Evolutionary conservation across 140 eudicot species (phyloP).

Genomic region (Cichorium intybus): DNA sequence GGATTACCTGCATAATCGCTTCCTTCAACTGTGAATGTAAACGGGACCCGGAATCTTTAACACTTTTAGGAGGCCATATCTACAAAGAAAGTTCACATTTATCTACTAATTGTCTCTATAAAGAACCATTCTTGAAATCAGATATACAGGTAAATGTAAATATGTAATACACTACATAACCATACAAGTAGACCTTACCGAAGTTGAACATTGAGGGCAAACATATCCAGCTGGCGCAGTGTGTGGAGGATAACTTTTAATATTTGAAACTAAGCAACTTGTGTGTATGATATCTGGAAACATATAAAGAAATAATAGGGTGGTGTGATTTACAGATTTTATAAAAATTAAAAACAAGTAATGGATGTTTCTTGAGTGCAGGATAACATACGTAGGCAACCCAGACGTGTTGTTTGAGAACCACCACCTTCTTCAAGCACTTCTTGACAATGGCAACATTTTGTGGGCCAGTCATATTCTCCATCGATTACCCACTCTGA

Average conservation of each 20-base stretch:
- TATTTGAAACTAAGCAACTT: conserved; percentile 74
- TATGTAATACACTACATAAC: conserved; percentile 12
- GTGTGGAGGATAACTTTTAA: conserved; percentile 83
- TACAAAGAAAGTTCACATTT: conserved; percentile 33
- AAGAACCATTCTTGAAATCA: too few relatives aligned
- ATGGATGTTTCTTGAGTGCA: conserved; percentile 10
- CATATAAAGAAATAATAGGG: conserved; percentile 11
- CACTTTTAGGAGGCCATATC: conserved; percentile 99
- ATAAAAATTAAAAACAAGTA: neutral
- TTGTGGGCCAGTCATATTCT: conserved; percentile 96
- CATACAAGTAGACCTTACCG: conserved; percentile 46
- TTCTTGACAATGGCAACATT: conserved; percentile 69
- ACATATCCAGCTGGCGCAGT: conserved; percentile 94
- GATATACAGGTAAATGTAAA: neutral
- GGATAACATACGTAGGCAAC: conserved; percentile 86
- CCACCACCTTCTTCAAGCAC: conserved; percentile 60
- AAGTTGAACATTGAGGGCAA: conserved; percentile 81
- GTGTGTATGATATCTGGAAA: conserved; percentile 73
- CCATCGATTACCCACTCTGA: conserved; percentile 99
- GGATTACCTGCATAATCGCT: conserved; percentile 74
- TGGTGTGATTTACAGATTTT: neutral
- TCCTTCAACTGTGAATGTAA: conserved; percentile 83
- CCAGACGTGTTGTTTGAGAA: conserved; percentile 70
- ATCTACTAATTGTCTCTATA: too few relatives aligned
- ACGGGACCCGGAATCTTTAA: conserved; percentile 90